Percentiles rank a stretch among this genome's conserved stretches.
These are phyloP conservation scores for Ophiostoma pallidulum DNA, from an alignment of 2,329 filamentous ascomycete species.

Conservation along the genomic window DNA sequence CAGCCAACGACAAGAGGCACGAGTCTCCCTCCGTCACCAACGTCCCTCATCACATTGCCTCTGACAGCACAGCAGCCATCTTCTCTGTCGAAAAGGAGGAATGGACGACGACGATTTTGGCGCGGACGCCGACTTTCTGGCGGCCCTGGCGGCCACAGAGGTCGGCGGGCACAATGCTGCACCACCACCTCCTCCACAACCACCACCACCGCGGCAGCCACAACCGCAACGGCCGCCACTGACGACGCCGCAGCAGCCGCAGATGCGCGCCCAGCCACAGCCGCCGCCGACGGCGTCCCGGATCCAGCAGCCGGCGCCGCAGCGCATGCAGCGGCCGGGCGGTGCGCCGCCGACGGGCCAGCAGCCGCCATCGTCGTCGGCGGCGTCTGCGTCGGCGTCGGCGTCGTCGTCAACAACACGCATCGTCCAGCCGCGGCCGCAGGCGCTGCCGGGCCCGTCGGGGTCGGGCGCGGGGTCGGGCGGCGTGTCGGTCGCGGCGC, in stretches of 20 bases:
- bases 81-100: no score
- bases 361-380: constrained; percentile 25
- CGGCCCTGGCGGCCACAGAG: constrained; percentile 44
- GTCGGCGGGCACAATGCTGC: constrained; percentile 14
- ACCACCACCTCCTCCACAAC: background rate
- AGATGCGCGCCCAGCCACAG: constrained; percentile 19
- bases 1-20: no score
- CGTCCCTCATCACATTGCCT: no score
- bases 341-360: constrained; percentile 18
- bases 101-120: constrained; percentile 45
- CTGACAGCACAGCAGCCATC: no score
- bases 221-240: constrained; percentile 16
- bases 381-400: no score
- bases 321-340: constrained; percentile 38
- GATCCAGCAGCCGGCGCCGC: constrained; percentile 42
- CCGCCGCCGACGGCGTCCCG: constrained; percentile 34
- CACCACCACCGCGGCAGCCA: constrained; percentile 9
- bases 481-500: background rate
- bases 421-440: constrained; percentile 79
- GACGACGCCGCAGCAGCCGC: constrained; percentile 19
- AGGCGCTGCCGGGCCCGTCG: constrained; percentile 55
- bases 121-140: constrained; percentile 46
- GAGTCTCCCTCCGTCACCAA: no score
- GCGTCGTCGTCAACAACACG: no score
- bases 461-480: background rate